Evolutionary conservation across 192 early-diverging fungal genomes (phyloP), one percentile per base, ranked within the genome.

Genomic region (Backusella sp.): DNA sequence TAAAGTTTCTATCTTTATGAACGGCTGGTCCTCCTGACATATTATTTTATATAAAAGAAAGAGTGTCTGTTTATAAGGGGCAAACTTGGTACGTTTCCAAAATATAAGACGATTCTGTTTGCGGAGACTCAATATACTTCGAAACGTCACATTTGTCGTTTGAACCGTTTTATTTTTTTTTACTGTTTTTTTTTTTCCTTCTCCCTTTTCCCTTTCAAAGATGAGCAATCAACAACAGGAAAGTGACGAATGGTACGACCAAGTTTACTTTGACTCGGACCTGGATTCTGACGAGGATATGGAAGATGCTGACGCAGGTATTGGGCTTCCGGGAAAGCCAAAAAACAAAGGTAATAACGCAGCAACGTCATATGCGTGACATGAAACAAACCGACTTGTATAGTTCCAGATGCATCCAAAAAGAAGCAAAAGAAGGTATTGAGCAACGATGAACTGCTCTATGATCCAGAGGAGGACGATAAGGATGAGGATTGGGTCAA

Each of bases 1-100:
- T 82, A 67, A 90, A 86, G 21, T 87, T 86, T 37, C 90, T 84
- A 66, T 91, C 90, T 74, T 90, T 80, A 26, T 84, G 84, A 53
- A 76, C 23, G 23, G 76, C 44, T 19, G 72, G 70, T 34, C 56
- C 80, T 39, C 52, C 73, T 53, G 79, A 73, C 79, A 80, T 80
- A 26, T n/a, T 70, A 15, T 26, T n/a, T 26, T 32, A 68, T n/a
- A 28, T 0, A 76, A 74, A 34, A 66, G 59, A 37, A 34, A 34
- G 11, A 69, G n/a, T 12, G 21, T 35, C 36, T 69, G 46, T 49
- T 49, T 49, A 21, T 49, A 49, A 49, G 46, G 46, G 46, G 46
- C 46, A 49, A 49, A 49, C 19, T n/a, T 49, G 17, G 46, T 49
- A 49, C 46, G 46, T 49, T 49, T 49, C 46, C 46, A 49, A 49